These are phyloP conservation scores for Botryotinia convoluta DNA, from an alignment of 2,329 filamentous ascomycete species.

Conservation along the genomic window DNA sequence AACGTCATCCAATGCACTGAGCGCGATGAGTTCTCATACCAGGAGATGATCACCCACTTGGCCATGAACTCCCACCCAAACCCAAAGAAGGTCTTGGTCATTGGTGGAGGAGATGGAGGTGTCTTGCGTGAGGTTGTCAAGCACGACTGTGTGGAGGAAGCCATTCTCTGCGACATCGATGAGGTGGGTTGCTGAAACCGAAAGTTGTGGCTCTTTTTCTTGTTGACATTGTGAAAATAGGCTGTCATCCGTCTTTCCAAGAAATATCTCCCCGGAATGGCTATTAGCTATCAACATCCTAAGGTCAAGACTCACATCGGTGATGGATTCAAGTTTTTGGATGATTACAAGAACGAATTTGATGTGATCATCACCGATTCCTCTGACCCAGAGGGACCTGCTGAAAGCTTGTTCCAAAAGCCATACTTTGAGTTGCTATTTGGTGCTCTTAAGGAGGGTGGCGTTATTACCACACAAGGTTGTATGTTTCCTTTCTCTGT, in stretches of 20 bases:
- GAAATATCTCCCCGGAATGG: constrained; percentile 94
- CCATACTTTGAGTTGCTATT: constrained; percentile 94
- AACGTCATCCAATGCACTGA: constrained; percentile 99
- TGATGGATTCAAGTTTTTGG: constrained; percentile 98
- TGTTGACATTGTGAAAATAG: constrained; percentile 41
- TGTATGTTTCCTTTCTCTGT: constrained; percentile 64
- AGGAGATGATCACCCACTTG: constrained; percentile 99
- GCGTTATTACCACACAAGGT: constrained; percentile 99
- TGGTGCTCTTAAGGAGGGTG: constrained; percentile 86
- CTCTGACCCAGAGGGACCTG: constrained; percentile 93
- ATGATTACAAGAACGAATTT: constrained; percentile 94
- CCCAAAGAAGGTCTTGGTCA: constrained; percentile 97
- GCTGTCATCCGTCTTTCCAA: constrained; percentile 98
- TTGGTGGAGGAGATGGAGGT: constrained; percentile 95
- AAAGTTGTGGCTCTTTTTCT: constrained; percentile 7
- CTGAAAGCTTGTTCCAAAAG: constrained; percentile 96
- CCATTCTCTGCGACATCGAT: constrained; percentile 96
- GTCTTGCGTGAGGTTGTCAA: constrained; percentile 98
- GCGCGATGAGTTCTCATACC: constrained; percentile 98
- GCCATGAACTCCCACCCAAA: constrained; percentile 98
- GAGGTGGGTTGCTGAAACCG: constrained; percentile 55
- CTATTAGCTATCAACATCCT: constrained; percentile 87
- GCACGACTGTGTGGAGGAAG: constrained; percentile 95
- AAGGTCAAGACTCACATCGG: constrained; percentile 91
- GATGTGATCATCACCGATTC: constrained; percentile 99